phyloP scores from a whole-genome alignment of 352 stramenopile species.

The Pythium pectinolyticum region DNA sequence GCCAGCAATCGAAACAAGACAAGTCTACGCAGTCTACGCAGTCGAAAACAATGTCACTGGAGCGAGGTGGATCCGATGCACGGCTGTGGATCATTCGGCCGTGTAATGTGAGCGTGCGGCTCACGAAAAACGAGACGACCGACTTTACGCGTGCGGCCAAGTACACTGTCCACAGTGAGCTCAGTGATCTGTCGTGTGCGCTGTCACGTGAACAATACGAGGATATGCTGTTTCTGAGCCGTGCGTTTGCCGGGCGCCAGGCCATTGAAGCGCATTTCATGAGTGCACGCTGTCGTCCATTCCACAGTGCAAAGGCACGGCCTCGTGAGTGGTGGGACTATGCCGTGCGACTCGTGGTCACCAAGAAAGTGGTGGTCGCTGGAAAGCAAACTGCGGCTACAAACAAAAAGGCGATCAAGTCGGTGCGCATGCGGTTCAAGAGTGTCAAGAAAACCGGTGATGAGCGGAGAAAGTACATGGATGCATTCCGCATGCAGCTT shows the following conservation, averaged over 20 bases:
- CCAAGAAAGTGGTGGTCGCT: constrained; percentile 28
- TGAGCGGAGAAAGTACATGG: constrained; percentile 64
- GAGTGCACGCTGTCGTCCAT: constrained; percentile 51
- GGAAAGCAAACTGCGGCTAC: neutral
- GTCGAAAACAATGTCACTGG: neutral
- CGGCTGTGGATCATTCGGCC: constrained; percentile 55
- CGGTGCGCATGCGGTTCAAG: constrained; percentile 47
- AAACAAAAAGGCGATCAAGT: constrained; percentile 24
- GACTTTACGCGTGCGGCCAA: constrained; percentile 69
- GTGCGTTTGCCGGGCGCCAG: constrained; percentile 56
- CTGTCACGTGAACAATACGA: constrained; percentile 81
- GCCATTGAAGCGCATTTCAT: constrained; percentile 73
- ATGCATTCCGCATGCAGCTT: constrained; percentile 51
- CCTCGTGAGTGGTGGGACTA: constrained; percentile 84
- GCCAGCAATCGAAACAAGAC: constrained; percentile 12
- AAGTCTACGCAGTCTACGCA: too few relatives aligned
- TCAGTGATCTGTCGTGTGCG: constrained; percentile 45
- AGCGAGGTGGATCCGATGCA: neutral
- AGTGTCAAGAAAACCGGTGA: constrained; percentile 49
- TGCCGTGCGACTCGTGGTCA: constrained; percentile 44
- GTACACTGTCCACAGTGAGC: constrained; percentile 57
- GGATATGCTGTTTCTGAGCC: constrained; percentile 73
- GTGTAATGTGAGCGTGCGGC: constrained; percentile 51
- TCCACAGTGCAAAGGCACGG: constrained; percentile 39
- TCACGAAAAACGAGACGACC: constrained; percentile 81